These are phyloP conservation scores for Penicillium malachiteum DNA, from an alignment of 495 filamentous ascomycete species.

Conservation along the genomic window DNA sequence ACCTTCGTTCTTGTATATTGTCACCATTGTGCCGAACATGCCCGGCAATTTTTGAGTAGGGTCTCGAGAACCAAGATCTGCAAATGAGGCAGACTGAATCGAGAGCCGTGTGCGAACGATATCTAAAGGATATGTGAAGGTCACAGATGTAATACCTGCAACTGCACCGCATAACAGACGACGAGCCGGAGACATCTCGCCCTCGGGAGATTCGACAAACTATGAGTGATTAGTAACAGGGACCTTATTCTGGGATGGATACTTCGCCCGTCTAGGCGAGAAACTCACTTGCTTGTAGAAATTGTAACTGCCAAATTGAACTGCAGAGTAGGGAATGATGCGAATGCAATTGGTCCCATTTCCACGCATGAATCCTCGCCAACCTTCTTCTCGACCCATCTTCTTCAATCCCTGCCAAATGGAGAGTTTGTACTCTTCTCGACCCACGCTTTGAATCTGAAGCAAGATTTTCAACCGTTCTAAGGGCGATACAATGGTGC, in stretches of 20 bases:
- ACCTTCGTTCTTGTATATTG: constrained; percentile 90
- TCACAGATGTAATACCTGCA: constrained; percentile 92
- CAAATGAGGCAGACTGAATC: constrained; percentile 93
- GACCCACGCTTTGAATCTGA: constrained; percentile 89
- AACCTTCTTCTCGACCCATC: constrained; percentile 96
- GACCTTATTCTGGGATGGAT: neutral
- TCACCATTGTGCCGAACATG: constrained; percentile 81
- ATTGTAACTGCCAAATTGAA: constrained; percentile 97
- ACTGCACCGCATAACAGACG: constrained; percentile 82
- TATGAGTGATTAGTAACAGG: constrained; percentile 26
- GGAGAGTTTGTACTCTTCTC: constrained; percentile 86
- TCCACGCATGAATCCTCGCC: constrained; percentile 92
- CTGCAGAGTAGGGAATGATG: constrained; percentile 95
- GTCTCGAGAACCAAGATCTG: constrained; percentile 56
- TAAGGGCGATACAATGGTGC: constrained; percentile 93
- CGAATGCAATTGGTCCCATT: constrained; percentile 98
- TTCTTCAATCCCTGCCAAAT: constrained; percentile 85
- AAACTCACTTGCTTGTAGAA: constrained; percentile 85
- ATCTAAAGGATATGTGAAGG: constrained; percentile 79
- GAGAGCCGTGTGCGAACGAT: constrained; percentile 94
- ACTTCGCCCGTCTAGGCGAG: neutral
- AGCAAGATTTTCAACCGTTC: constrained; percentile 97
- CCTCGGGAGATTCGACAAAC: constrained; percentile 75
- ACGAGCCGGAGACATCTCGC: constrained; percentile 62
- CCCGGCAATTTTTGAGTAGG: constrained; percentile 69